A percentile compares a stretch with the other conserved stretches of the same genome.
phyloP scores from a whole-genome alignment of 805 yeast species.

The Kodamaea restingae region DNA sequence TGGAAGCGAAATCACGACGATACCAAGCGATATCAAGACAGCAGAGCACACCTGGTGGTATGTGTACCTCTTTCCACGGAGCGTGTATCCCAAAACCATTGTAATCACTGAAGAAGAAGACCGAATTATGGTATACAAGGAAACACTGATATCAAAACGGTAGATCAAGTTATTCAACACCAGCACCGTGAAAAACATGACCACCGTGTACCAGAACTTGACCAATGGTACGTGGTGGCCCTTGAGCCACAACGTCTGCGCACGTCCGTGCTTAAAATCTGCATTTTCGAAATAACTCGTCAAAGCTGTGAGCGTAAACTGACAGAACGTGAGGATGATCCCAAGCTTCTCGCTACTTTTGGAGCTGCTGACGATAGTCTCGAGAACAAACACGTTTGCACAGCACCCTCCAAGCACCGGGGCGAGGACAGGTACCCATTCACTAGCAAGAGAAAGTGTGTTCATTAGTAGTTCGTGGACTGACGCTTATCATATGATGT shows the following conservation, averaged over 20 bases:
- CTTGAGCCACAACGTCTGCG: slow-evolving; percentile 25
- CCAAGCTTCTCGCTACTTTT: slow-evolving; percentile 36
- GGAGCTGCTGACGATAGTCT: slow-evolving; percentile 38
- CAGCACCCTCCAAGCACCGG: slow-evolving; percentile 73
- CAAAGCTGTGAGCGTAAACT: slow-evolving; percentile 37
- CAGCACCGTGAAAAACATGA: slow-evolving; percentile 48
- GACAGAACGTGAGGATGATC: slow-evolving; percentile 52
- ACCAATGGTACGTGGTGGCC: slow-evolving; percentile 38
- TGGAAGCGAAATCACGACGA: slow-evolving; percentile 37
- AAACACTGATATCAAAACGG: slow-evolving; percentile 55
- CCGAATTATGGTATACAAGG: slow-evolving; percentile 62
- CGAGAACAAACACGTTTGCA: slow-evolving; percentile 61
- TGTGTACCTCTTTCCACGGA: slow-evolving; percentile 42
- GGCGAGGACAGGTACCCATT: slow-evolving; percentile 10
- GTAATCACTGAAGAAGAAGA: slow-evolving; percentile 63
- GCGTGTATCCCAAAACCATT: slow-evolving; percentile 52
- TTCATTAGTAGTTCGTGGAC: slow-evolving; percentile 1
- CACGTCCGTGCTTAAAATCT: slow-evolving; percentile 16
- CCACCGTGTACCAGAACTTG: slow-evolving; percentile 45
- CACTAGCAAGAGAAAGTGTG: background rate
- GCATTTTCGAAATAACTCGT: slow-evolving; percentile 35
- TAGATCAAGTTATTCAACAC: slow-evolving; percentile 57
- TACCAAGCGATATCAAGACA: slow-evolving; percentile 51
- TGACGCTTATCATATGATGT: slow-evolving; percentile 1
- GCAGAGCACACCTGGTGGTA: slow-evolving; percentile 48